Percentiles rank a stretch among this genome's conserved stretches.
phyloP scores from a whole-genome alignment of 2,329 filamentous ascomycete genomes.

The Botrytis elliptica region DNA sequence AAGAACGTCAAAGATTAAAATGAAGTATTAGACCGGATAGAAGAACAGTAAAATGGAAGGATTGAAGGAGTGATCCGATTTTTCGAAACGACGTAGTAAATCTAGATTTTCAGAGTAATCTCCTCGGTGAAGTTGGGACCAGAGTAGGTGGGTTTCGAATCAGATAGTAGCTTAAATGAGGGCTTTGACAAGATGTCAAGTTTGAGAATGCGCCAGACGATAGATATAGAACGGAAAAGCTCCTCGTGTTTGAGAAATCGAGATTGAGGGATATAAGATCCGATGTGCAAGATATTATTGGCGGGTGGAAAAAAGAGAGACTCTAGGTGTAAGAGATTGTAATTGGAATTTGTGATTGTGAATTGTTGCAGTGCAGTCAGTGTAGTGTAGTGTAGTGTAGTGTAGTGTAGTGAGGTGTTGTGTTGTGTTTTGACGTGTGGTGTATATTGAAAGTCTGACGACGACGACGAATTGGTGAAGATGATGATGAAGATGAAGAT shows the following conservation, averaged over 20 bases:
- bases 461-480: neutral
- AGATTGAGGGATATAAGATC: neutral
- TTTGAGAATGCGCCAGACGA: constrained; percentile 6
- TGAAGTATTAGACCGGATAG: neutral
- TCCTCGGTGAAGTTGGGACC: neutral
- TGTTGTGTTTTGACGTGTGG: neutral
- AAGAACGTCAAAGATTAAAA: constrained; percentile 7
- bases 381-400: neutral
- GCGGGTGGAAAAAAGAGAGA: neutral
- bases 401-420: too few relatives aligned
- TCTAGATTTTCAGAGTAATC: neutral
- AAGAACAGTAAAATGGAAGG: neutral
- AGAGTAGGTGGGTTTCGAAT: neutral
- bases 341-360: neutral
- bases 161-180: neutral
- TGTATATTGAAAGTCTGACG: neutral
- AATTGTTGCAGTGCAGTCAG: too few relatives aligned
- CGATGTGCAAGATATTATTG: neutral
- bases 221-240: neutral
- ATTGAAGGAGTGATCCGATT: neutral
- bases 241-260: neutral
- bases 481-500: neutral
- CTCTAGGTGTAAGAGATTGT: neutral
- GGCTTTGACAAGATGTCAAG: constrained; percentile 10
- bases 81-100: neutral